These are phyloP conservation scores for Prillingera fragicola DNA, from an alignment of 1,284 basidiomycete genomes.

Conservation along the genomic window DNA sequence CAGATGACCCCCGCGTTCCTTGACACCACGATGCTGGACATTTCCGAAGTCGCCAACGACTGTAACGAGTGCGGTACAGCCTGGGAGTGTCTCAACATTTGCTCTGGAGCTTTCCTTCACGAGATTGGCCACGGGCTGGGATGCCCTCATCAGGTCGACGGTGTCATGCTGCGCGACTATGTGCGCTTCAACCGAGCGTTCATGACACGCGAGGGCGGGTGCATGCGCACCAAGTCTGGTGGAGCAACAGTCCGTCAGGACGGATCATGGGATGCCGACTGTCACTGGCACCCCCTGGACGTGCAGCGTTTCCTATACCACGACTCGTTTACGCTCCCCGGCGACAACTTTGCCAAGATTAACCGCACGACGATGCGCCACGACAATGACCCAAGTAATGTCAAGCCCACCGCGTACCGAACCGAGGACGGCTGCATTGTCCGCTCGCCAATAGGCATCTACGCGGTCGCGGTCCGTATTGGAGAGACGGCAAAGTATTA, in stretches of 20 bases:
- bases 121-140: slow-evolving; percentile 9
- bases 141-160: slow-evolving; percentile 6
- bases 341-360: no score
- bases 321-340: slow-evolving; percentile 1
- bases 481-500: no score
- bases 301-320: slow-evolving; percentile 3
- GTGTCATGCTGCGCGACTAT: slow-evolving; percentile 13
- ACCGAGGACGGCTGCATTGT: no score
- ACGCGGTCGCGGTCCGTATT: no score
- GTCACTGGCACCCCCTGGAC: slow-evolving; percentile 10
- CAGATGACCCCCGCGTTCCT: slow-evolving; percentile 3
- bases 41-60: slow-evolving; percentile 5
- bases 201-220: no score
- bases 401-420: no score
- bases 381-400: no score
- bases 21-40: slow-evolving; percentile 1
- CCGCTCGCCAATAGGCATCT: no score
- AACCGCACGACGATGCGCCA: no score
- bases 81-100: slow-evolving; percentile 12
- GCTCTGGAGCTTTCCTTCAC: slow-evolving; percentile 12
- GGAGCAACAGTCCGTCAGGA: no score
- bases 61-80: slow-evolving; percentile 9
- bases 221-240: no score
- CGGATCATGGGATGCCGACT: no score
- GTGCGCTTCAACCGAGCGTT: slow-evolving; percentile 6